These are phyloP conservation scores for Aureobasidium musti DNA, from an alignment of 2,329 filamentous ascomycete genomes.

Conservation along the genomic window DNA sequence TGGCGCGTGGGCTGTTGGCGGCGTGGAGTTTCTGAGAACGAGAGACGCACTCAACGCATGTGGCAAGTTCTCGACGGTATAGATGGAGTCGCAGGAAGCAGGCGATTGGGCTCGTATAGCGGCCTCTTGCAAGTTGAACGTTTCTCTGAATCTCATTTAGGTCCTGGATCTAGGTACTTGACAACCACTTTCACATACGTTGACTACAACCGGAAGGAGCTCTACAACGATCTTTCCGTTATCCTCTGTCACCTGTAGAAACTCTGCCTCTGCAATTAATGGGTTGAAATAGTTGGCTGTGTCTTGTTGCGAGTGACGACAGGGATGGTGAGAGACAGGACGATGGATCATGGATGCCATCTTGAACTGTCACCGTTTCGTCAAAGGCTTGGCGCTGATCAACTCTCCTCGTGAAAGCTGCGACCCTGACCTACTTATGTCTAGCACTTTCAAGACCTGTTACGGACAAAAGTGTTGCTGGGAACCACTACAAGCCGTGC, in stretches of 20 bases:
- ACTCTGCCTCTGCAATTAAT: constrained; percentile 1
- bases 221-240: neutral
- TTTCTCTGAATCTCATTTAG: constrained; percentile 25
- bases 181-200: constrained; percentile 20
- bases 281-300: neutral
- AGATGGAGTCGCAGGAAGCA: constrained; percentile 4
- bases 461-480: neutral
- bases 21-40: neutral
- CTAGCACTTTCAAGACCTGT: neutral
- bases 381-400: constrained; percentile 10
- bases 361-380: constrained; percentile 5
- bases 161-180: constrained; percentile 9
- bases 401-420: neutral
- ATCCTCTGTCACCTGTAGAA: neutral
- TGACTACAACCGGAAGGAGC: constrained; percentile 3
- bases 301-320: constrained; percentile 10
- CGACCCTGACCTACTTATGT: constrained; percentile 14
- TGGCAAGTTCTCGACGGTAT: constrained; percentile 4
- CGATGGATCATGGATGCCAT: constrained; percentile 14
- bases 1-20: neutral
- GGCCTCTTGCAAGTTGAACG: constrained; percentile 5
- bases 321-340: constrained; percentile 17
- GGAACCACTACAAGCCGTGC: neutral
- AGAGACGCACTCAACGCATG: constrained; percentile 14
- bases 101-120: constrained; percentile 10